These are phyloP conservation scores for Penicillium glabrum DNA, from an alignment of 2,329 filamentous ascomycete genomes.

Conservation along the genomic window DNA sequence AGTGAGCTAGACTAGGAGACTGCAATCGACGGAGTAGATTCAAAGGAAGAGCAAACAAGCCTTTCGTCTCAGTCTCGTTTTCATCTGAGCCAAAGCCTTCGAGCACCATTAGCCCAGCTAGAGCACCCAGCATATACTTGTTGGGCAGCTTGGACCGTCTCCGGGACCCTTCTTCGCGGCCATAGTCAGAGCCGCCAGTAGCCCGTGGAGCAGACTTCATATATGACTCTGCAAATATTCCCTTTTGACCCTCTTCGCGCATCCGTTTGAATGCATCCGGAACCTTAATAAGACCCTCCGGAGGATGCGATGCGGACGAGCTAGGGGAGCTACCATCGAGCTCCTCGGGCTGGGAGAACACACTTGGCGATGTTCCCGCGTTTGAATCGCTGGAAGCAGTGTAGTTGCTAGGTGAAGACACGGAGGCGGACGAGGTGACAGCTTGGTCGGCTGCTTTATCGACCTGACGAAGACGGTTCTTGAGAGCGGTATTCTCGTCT, in stretches of 20 bases:
- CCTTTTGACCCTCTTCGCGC: constrained; percentile 36
- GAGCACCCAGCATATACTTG: constrained; percentile 89
- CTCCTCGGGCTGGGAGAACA: constrained; percentile 43
- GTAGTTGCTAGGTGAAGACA: constrained; percentile 43
- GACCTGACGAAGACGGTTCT: constrained; percentile 75
- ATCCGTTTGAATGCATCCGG: constrained; percentile 46
- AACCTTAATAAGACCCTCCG: constrained; percentile 45
- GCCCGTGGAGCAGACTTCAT: constrained; percentile 30
- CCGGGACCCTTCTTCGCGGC: constrained; percentile 44
- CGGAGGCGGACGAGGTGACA: constrained; percentile 37
- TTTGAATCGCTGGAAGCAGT: constrained; percentile 39
- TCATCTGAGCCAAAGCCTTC: constrained; percentile 74
- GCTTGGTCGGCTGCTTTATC: constrained; percentile 58
- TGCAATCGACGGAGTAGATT: constrained; percentile 52
- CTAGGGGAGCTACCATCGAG: constrained; percentile 30
- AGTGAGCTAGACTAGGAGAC: constrained; percentile 23
- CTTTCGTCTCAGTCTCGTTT: constrained; percentile 63
- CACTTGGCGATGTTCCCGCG: constrained; percentile 38
- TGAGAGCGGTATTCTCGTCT: constrained; percentile 79
- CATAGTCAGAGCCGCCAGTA: constrained; percentile 23
- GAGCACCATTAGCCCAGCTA: constrained; percentile 88
- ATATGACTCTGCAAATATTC: constrained; percentile 41
- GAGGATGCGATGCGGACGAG: constrained; percentile 33
- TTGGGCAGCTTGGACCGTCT: constrained; percentile 55
- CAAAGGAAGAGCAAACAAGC: constrained; percentile 65